phyloP scores from a whole-genome alignment of 1,139 yeast species.

The Saccharomyces pastorianus region DNA sequence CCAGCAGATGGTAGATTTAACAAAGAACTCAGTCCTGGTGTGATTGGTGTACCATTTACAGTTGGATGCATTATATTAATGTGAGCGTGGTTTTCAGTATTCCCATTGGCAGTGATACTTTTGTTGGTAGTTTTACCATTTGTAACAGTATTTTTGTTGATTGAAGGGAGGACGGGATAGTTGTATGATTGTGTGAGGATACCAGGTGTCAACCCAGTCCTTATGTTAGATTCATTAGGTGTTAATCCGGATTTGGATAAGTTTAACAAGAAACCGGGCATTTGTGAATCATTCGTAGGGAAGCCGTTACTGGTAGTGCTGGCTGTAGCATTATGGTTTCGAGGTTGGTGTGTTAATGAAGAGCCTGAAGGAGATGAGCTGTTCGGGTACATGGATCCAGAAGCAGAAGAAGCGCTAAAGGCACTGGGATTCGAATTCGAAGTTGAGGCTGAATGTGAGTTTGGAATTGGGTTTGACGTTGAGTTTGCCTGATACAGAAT shows the following conservation, averaged over 20 bases:
- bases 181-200: conserved; percentile 20
- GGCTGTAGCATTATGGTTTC: not conserved
- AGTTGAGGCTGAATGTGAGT: not conserved
- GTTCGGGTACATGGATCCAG: conserved; percentile 3
- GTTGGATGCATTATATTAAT: not conserved
- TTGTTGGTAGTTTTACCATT: conserved; percentile 14
- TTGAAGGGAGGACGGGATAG: conserved; percentile 27
- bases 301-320: not conserved
- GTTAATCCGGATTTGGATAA: conserved; percentile 53
- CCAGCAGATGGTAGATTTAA: not conserved
- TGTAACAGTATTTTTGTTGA: conserved; percentile 41
- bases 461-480: conserved; percentile 29
- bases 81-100: not conserved
- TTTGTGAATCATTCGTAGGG: conserved; percentile 4
- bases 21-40: conserved; percentile 40
- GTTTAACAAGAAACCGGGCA: conserved; percentile 23
- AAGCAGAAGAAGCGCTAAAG: conserved; percentile 18
- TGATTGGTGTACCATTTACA: conserved; percentile 19
- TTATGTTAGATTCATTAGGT: conserved; percentile 58
- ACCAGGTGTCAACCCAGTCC: conserved; percentile 59
- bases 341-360: not conserved
- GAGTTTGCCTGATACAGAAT: conserved; percentile 15
- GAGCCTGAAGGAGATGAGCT: not conserved
- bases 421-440: conserved; percentile 4
- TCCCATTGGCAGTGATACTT: conserved; percentile 9